Evolutionary conservation across 2,329 filamentous ascomycete species (phyloP).

Genomic region (Fusarium sp.): DNA sequence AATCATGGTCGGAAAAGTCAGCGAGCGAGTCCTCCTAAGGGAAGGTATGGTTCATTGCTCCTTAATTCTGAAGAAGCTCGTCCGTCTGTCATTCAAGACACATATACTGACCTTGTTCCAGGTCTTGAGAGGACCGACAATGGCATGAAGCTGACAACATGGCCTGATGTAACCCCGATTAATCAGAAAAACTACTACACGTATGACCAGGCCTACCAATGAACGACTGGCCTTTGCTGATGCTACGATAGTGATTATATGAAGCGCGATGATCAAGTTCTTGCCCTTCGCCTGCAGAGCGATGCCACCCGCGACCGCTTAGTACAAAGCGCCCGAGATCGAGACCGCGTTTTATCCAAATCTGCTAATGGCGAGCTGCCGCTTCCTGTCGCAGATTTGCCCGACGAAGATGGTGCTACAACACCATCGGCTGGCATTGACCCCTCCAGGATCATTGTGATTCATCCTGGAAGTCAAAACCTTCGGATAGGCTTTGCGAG

Average conservation of each 20-base stretch:
- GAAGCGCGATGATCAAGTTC: conserved; percentile 96
- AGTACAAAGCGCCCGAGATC: conserved; percentile 87
- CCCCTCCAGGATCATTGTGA: conserved; percentile 91
- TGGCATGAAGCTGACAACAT: conserved; percentile 94
- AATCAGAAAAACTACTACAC: conserved; percentile 99
- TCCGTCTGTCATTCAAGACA: conserved; percentile 29
- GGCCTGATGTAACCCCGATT: conserved; percentile 92
- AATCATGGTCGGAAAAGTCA: conserved; percentile 74
- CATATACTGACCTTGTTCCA: conserved; percentile 57
- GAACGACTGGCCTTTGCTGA: conserved; percentile 29
- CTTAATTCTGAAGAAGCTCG: conserved; percentile 16
- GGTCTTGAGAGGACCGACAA: conserved; percentile 97
- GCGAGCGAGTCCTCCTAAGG: conserved; percentile 72
- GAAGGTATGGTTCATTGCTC: conserved; percentile 62
- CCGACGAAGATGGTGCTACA: conserved; percentile 68
- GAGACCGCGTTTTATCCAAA: conserved; percentile 85
- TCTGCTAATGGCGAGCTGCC: conserved; percentile 76
- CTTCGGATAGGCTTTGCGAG: conserved; percentile 94
- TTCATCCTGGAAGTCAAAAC: conserved; percentile 96
- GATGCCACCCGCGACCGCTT: conserved; percentile 88
- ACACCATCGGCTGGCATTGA: conserved; percentile 72
- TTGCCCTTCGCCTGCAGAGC: conserved; percentile 87
- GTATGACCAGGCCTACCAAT: conserved; percentile 59
- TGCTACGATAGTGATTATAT: conserved; percentile 82
- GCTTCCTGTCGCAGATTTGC: conserved; percentile 70